Evolutionary conservation across 352 stramenopile species (phyloP), one percentile per base, ranked within the genome.

Genomic region (Pythium utonaiense): DNA sequence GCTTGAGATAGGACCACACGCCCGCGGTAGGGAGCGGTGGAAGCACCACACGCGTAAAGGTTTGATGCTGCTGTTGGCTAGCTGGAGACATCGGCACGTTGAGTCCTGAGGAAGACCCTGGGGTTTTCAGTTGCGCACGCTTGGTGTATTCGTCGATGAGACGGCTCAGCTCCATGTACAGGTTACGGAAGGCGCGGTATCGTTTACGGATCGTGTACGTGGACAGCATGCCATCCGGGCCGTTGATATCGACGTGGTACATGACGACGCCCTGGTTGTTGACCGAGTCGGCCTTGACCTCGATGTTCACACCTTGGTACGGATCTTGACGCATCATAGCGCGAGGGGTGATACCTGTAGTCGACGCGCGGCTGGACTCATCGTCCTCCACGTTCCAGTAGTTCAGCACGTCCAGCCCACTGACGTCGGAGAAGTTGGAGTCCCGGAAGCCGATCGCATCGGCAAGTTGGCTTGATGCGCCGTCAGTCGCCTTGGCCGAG

Each of bases 171-270:
- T 92, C 76, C 12, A 66, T 75, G 72, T 95, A 72, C 0, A 95
- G 67, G 52, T 88, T 85, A 52, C 87, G 88, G 69, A 95, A 95
- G 13, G 79, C 83, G 21, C 77, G 76, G 67, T 89, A 95, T 27
- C 85, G 83, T 25, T 81, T 69, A 8, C 85, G 83, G 66, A 95
- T 95, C 6, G 85, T 95, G 75, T 95, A 95, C 4, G 85, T 91
- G 36, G 80, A 89, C 13, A 93, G 62, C 49, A 91, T 66, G 0
- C 82, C 82, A 28, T 91, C 72, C 0, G 83, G 83, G 9, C 80
- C 80, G 60, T 91, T 88, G 44, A 95, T 90, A 53, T 95, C 85
- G 50, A 95, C 83, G 67, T 95, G 85, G 60, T 95, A 95, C 81
- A 95, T 91, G 55, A 95, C 85, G 33, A 80, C 69, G 22, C 75